Conservation (phyloP, 495 filamentous ascomycete genomes). For the Aspergillus bertholletiae region DNA sequence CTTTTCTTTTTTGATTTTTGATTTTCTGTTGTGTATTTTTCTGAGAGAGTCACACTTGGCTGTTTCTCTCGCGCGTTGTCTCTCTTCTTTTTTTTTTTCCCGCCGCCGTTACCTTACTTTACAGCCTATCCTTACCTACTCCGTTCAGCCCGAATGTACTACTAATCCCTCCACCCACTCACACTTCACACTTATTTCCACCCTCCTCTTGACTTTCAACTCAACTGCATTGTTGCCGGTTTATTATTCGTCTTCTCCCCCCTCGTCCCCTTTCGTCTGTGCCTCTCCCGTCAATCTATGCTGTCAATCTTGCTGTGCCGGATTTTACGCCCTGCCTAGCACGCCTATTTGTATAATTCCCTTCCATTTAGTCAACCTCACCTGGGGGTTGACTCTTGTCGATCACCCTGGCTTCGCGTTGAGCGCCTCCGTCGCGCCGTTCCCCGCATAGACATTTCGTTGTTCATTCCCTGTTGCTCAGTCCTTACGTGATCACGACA, state of each 20-base stretch:
- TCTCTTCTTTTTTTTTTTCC: neutral
- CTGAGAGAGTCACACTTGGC: neutral
- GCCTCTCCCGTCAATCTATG: slow-evolving; percentile 6
- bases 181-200: neutral
- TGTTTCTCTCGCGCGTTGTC: neutral
- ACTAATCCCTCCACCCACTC: neutral
- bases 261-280: neutral
- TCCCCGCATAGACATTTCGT: slow-evolving; percentile 36
- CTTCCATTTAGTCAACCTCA: slow-evolving; percentile 21
- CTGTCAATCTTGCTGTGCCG: neutral
- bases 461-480: slow-evolving; percentile 9
- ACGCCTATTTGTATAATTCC: neutral
- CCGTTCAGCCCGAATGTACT: neutral
- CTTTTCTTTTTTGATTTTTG: too few species aligned
- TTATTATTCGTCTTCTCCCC: slow-evolving; percentile 7
- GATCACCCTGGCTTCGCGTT: slow-evolving; percentile 37
- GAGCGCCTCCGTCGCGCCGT: slow-evolving; percentile 32
- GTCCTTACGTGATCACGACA: slow-evolving; percentile 19
- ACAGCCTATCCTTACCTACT: slow-evolving; percentile 1
- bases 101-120: neutral
- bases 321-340: neutral
- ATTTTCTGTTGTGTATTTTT: neutral
- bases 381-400: slow-evolving; percentile 28
- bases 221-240: neutral
- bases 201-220: slow-evolving; percentile 1